Base-by-base conservation (phyloP, 2,329 filamentous ascomycete genomes). In the Aspergillus sp. region DNA sequence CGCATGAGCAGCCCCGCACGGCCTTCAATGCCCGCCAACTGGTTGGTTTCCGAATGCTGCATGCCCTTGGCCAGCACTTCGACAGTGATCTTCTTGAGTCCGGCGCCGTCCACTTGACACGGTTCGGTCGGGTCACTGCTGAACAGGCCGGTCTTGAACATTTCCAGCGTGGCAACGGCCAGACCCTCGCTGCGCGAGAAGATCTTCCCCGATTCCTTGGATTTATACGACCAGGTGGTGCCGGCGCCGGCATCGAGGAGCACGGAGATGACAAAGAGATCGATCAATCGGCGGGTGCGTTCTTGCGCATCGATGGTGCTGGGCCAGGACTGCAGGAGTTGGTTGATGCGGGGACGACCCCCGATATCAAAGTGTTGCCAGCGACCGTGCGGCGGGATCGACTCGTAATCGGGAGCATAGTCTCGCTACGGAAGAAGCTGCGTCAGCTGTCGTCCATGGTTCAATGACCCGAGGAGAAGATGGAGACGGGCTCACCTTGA, bases 91-190 rank as follows among this genome's bases (percentile, higher is more conserved):
- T 79, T 84, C 62, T 83, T 85, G 60, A 99, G 77, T 0, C 88
- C 94, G 5, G 84, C 84, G 58, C 88, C 91, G 74, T 99, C 93
- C 23, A 97, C 94, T 71, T 96, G 92, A 66, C 85, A 90, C 47
- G 91, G 91, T 73, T 96, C 91, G 53, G 76, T 81, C 2, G 84
- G 79, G 67, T 93, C 84, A 71, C 91, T 89, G 59, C 91, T 96
- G 75, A 97, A 97, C 31, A 90, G 68, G 31, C 94, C 94, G 13
- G 83, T 80, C 75, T 96, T 96, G 81, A 96, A 97, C 92, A 97
- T 96, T 62, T 97, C 92, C 63, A 88, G 67, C 68, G 83, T 86
- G 41, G 85, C 85, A 9, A 88, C 86, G 7, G 92, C 92, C 50
- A 97, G 80, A 7, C 92, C 92, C 71, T 97, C 94, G 56, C 91